Percentiles rank a stretch among this genome's conserved stretches.
Evolutionary conservation across 345 rosid species (phyloP).

Genomic region (Brassica carinata): DNA sequence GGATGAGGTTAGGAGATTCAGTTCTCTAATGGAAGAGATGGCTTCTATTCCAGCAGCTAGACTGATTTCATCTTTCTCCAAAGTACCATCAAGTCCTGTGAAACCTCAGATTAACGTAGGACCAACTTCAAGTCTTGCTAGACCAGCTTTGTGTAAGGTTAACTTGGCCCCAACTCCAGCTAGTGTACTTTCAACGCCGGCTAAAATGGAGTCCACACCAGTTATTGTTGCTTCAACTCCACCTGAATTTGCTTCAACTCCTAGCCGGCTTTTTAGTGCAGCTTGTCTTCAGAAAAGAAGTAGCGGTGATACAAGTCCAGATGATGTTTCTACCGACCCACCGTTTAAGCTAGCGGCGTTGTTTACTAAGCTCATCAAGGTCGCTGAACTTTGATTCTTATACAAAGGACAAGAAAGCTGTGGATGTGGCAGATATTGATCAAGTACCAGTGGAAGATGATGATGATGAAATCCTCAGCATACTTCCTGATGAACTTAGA

Average conservation of each 20-base stretch:
- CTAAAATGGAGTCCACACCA: conserved; percentile 35
- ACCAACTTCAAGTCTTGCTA: neutral
- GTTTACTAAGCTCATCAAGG: conserved; percentile 30
- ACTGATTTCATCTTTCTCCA: conserved; percentile 10
- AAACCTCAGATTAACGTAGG: neutral
- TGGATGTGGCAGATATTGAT: conserved; percentile 20
- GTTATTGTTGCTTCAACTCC: conserved; percentile 53
- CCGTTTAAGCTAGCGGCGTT: conserved; percentile 59
- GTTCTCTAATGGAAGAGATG: conserved; percentile 23
- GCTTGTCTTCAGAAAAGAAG: conserved; percentile 51
- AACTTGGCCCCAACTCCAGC: neutral
- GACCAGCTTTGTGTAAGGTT: neutral
- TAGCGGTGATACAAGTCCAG: conserved; percentile 48
- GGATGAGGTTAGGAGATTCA: conserved; percentile 17
- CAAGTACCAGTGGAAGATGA: conserved; percentile 30
- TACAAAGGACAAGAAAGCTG: conserved; percentile 32
- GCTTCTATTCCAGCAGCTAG: conserved; percentile 21
- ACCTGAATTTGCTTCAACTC: conserved; percentile 62
- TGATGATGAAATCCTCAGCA: conserved; percentile 52
- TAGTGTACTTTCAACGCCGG: conserved; percentile 31
- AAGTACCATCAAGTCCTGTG: conserved; percentile 18
- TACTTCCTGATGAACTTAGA: conserved; percentile 58
- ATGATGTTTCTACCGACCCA: conserved; percentile 45
- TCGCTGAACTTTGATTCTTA: conserved; percentile 65
- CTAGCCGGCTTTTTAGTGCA: conserved; percentile 48